Evolutionary conservation across 768 basidiomycete genomes (phyloP), one percentile per base, ranked within the genome.

Genomic region (Lentinula edodes): DNA sequence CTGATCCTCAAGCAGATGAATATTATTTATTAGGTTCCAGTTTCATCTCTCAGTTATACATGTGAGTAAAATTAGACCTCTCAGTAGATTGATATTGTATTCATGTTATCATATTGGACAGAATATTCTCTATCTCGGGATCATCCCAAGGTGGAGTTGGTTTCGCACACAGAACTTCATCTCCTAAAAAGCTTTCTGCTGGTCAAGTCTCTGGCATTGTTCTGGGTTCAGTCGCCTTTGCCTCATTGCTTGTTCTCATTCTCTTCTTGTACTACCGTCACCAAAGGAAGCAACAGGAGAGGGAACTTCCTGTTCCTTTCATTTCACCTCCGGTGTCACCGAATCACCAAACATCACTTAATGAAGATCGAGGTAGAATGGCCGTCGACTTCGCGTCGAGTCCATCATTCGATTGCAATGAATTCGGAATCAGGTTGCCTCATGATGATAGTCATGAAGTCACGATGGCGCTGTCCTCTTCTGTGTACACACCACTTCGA

Each of bases 21-120:
- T 61, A 61, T 28, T 28, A 28, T 43, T 28, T 61, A 18, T 41
- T 61, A 8, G 60, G 60, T n/a, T 61, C 60, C 15, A 45, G 20
- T 18, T 39, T 60, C 59, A 52, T 60, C 18, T 51, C 51, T 28
- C 16, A 18, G 10, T 10, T 60, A 20, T 60, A 60, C 35, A 10
- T 60, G 59, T 60, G 50, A 51, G 59, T 52, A 41, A 35, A 39
- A 3, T 41, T 41, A 16, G 28, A 6, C 15, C 6, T 15, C 42
- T 7, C 2, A 13, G n/a, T 43, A 34, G 28, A 20, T 57, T 28
- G 20, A n/a, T 2, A 42, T 3, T 28, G 28, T 12, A 45, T 12
- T 54, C 35, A 54, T 42, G 6, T 56, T 9, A 20, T 6, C 48
- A 13, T 48, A 16, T 15, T 9, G 13, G 5, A 58, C 46, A 51